These are phyloP conservation scores for Tuber brumale DNA, from an alignment of 495 filamentous ascomycete species.

Conservation along the genomic window DNA sequence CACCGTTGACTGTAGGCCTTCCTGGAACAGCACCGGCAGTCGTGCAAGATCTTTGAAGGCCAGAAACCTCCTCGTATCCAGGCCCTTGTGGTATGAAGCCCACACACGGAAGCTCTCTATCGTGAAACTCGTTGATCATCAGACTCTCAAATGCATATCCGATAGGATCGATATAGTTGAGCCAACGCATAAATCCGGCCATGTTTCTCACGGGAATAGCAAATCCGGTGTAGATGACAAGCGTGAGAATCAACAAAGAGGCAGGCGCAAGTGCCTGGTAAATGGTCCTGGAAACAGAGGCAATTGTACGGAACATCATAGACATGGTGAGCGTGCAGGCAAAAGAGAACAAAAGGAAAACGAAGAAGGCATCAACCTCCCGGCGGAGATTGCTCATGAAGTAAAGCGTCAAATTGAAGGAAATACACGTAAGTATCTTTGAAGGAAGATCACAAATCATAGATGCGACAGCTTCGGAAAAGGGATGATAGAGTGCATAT, in stretches of 20 bases:
- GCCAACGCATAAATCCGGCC: constrained; percentile 78
- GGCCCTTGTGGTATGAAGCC: constrained; percentile 54
- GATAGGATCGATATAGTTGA: constrained; percentile 80
- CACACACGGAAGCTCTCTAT: constrained; percentile 58
- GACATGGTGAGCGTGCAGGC: constrained; percentile 64
- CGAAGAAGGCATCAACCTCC: constrained; percentile 73
- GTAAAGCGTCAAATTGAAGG: constrained; percentile 69
- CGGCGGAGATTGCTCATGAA: constrained; percentile 78
- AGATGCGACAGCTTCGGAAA: constrained; percentile 75
- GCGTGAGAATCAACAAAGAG: constrained; percentile 69
- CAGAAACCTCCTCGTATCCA: constrained; percentile 44
- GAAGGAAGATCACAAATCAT: constrained; percentile 73
- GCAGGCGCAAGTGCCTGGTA: constrained; percentile 79
- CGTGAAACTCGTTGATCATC: constrained; percentile 84
- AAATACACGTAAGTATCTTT: constrained; percentile 48
- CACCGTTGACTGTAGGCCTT: constrained; percentile 50
- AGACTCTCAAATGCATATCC: constrained; percentile 80
- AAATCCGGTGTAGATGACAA: constrained; percentile 88
- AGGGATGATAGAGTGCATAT: constrained; percentile 90
- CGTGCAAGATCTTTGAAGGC: constrained; percentile 47
- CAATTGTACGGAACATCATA: constrained; percentile 76
- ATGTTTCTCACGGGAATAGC: constrained; percentile 71
- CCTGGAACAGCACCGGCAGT: constrained; percentile 55
- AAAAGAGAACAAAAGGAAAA: constrained; percentile 68
- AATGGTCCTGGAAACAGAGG: constrained; percentile 67